Evolutionary conservation across 140 eudicot species (phyloP), one percentile per base, ranked within the genome.

Genomic region (Oenanthe javanica): DNA sequence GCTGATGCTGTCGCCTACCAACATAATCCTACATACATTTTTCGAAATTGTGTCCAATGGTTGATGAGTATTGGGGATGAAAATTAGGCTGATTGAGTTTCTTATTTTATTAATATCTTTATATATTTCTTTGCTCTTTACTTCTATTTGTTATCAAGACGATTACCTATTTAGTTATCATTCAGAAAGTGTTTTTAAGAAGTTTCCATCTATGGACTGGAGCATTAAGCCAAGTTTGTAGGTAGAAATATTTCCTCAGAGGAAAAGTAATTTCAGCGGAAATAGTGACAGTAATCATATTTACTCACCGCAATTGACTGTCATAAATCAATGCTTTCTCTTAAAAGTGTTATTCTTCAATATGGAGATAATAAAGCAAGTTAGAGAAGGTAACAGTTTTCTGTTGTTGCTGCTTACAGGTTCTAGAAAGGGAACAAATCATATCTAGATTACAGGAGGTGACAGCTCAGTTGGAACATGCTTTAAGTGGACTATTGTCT

Each of bases 401-500:
- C 12, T 63, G 70, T 81, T 46, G 21, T 15, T 79, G 81, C 57
- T 76, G 79, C 75, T 27, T 77, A 52, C 88, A 94, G 98, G 97
- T 89, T 77, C 82, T 91, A 40, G 93, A 94, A 86, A 91, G 93
- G 81, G 96, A 91, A 5, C 81, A 86, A 57, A 85, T 91, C 79
- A 88, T 90, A 92, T 81, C 63, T 49, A 87, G 81, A 79, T 90
- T 90, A 79, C 88, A 85, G 21, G 92, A 90, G 83, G 92, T 94
- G 48, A 90, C 97, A 15, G 83, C 85, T 27, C 83, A 84, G 15
- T 85, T 94, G 86, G 98, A 94, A 80, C 92, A 87, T 80, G 93
- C 96, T 84, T 78, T 94, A 63, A 86, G 85, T 79, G 91, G 87
- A 78, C 85, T 90, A 63, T 84, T 85, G 66, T 88, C 73, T 61